Percentiles rank a stretch among this genome's conserved stretches.
These are phyloP conservation scores for Pythium rhizo-oryzae DNA, from an alignment of 352 stramenopile species.

Conservation along the genomic window DNA sequence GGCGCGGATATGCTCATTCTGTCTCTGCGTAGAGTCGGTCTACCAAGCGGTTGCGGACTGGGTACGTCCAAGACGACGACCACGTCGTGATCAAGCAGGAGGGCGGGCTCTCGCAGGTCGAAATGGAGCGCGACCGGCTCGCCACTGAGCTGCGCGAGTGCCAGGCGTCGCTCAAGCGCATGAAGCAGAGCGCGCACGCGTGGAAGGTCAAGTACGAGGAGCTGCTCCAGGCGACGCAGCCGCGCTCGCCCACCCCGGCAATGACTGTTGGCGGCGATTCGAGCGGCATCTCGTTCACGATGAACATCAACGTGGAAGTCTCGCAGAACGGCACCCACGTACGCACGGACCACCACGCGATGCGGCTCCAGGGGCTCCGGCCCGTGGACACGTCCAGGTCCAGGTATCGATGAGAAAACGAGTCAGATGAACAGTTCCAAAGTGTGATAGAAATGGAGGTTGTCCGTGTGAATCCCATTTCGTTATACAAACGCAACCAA, in stretches of 20 bases:
- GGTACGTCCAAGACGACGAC: not conserved
- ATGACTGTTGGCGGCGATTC: no score
- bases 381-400: no score
- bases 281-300: slow-evolving; percentile 16
- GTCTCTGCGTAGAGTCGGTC: not conserved
- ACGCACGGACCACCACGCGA: slow-evolving; percentile 2
- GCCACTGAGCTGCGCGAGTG: slow-evolving; percentile 9
- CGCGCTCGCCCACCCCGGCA: no score
- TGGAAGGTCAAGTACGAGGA: slow-evolving; percentile 28
- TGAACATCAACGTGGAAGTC: slow-evolving; percentile 24
- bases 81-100: slow-evolving; percentile 10
- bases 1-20: not conserved
- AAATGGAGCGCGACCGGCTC: slow-evolving; percentile 7
- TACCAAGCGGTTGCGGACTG: not conserved
- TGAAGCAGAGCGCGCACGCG: slow-evolving; percentile 13
- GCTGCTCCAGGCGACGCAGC: not conserved
- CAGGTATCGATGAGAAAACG: not conserved
- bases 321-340: slow-evolving; percentile 13
- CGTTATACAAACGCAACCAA: no score
- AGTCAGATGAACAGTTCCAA: not conserved
- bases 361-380: not conserved
- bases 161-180: slow-evolving; percentile 13
- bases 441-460: not conserved
- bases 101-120: not conserved
- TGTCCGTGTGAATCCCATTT: no score